These are phyloP conservation scores for Tolypocladium album DNA, from an alignment of 2,329 filamentous ascomycete genomes.

Conservation along the genomic window DNA sequence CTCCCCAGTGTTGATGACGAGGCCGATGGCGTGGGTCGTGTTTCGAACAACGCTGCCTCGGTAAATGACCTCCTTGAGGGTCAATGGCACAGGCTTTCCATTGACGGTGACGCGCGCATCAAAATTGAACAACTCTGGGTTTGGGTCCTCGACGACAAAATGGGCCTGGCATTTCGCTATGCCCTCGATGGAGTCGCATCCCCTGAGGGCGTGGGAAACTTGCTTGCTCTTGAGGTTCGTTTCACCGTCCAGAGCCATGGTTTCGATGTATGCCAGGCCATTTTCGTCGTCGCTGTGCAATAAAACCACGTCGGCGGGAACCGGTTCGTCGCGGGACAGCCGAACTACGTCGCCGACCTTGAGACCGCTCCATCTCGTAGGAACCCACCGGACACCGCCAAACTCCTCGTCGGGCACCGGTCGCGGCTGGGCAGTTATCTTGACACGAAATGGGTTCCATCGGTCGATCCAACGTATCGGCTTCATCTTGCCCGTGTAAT, in stretches of 20 bases:
- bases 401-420: conserved; percentile 48
- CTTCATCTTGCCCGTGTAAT: conserved; percentile 16
- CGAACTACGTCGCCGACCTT: conserved; percentile 39
- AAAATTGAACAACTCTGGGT: conserved; percentile 67
- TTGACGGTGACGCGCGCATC: conserved; percentile 55
- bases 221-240: conserved; percentile 74
- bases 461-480: conserved; percentile 11
- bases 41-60: conserved; percentile 79
- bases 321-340: conserved; percentile 57
- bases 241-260: conserved; percentile 75
- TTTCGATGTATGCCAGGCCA: conserved; percentile 72
- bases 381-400: conserved; percentile 41
- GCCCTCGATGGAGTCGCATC: conserved; percentile 42
- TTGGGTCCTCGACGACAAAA: conserved; percentile 67
- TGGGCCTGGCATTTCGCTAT: conserved; percentile 46
- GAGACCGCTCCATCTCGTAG: conserved; percentile 32
- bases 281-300: conserved; percentile 70
- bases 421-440: conserved; percentile 16
- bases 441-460: conserved; percentile 22
- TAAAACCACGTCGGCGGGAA: conserved; percentile 75
- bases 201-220: conserved; percentile 47
- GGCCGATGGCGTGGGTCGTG: conserved; percentile 58
- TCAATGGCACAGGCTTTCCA: conserved; percentile 55
- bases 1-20: conserved; percentile 83
- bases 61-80: conserved; percentile 73